A percentile compares a stretch with the other conserved stretches of the same genome.
Conservation (phyloP, 1,284 basidiomycete genomes). For the Violaceomyces palustris region DNA sequence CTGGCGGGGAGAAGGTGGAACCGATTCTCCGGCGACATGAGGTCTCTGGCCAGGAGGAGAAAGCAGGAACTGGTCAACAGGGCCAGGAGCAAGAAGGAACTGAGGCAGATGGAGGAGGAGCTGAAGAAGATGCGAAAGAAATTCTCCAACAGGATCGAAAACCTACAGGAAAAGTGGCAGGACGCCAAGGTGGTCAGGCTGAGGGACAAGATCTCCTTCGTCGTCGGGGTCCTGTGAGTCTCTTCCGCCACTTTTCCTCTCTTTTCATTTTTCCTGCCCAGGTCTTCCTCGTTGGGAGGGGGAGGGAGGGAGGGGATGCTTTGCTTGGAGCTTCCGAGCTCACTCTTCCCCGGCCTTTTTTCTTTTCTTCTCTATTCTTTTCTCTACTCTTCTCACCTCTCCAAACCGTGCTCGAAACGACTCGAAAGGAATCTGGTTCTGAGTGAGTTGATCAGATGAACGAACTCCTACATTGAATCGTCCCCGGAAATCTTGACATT, state of each 20-base stretch:
- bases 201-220: constrained; percentile 65
- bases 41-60: constrained; percentile 61
- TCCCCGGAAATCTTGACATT: too few relatives aligned
- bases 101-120: constrained; percentile 72
- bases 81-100: constrained; percentile 58
- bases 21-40: constrained; percentile 76
- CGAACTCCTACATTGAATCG: too few relatives aligned
- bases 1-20: constrained; percentile 78
- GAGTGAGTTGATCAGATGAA: too few relatives aligned
- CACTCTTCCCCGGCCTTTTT: too few relatives aligned
- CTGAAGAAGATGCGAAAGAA: constrained; percentile 71
- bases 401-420: too few relatives aligned
- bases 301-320: too few relatives aligned
- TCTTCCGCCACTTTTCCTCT: neutral
- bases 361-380: too few relatives aligned
- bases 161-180: constrained; percentile 70
- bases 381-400: too few relatives aligned
- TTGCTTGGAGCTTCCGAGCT: too few relatives aligned
- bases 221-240: constrained; percentile 68
- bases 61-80: constrained; percentile 65
- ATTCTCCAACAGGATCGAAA: constrained; percentile 69
- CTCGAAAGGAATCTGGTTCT: too few relatives aligned
- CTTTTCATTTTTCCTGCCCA: too few relatives aligned
- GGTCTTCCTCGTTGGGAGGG: too few relatives aligned
- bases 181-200: constrained; percentile 78